Evolutionary conservation across 805 yeast genomes (phyloP).

Genomic region (Starmerella bombicola): DNA sequence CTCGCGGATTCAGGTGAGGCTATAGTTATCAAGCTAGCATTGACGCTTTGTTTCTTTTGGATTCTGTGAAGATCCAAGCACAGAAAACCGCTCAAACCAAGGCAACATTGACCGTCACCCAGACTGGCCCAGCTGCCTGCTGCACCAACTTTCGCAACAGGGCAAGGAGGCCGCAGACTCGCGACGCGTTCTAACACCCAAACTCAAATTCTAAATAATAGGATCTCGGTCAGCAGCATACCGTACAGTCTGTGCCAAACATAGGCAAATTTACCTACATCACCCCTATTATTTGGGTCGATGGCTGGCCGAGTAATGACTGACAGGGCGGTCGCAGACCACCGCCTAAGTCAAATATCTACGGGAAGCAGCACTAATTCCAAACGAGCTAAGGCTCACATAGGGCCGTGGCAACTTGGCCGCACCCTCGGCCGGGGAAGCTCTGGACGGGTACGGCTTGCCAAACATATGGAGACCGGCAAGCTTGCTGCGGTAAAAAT

Average conservation of each 20-base stretch:
- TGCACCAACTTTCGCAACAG: too few relatives aligned
- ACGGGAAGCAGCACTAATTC: conserved; percentile 30
- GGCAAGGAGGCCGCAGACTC: neutral
- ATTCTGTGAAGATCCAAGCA: too few relatives aligned
- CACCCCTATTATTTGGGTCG: neutral
- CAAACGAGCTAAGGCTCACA: conserved; percentile 42
- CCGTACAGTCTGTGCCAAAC: conserved; percentile 3
- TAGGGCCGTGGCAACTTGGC: conserved; percentile 97
- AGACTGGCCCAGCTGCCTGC: too few relatives aligned
- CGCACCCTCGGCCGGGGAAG: conserved; percentile 93
- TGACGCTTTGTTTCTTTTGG: too few relatives aligned
- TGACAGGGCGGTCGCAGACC: conserved; percentile 16
- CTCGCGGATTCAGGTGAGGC: too few relatives aligned
- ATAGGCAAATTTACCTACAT: neutral
- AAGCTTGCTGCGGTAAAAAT: conserved; percentile 93
- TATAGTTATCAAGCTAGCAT: too few relatives aligned
- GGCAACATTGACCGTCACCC: too few relatives aligned
- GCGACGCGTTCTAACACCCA: conserved; percentile 8
- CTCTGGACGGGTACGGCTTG: conserved; percentile 86
- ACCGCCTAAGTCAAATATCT: conserved; percentile 23
- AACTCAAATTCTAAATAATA: neutral
- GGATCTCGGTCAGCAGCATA: conserved; percentile 14
- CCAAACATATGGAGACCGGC: conserved; percentile 72
- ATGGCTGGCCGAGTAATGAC: conserved; percentile 10
- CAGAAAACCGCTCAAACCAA: too few relatives aligned